Evolutionary conservation across 768 basidiomycete genomes (phyloP).

Genomic region (Suillus ampliporus): DNA sequence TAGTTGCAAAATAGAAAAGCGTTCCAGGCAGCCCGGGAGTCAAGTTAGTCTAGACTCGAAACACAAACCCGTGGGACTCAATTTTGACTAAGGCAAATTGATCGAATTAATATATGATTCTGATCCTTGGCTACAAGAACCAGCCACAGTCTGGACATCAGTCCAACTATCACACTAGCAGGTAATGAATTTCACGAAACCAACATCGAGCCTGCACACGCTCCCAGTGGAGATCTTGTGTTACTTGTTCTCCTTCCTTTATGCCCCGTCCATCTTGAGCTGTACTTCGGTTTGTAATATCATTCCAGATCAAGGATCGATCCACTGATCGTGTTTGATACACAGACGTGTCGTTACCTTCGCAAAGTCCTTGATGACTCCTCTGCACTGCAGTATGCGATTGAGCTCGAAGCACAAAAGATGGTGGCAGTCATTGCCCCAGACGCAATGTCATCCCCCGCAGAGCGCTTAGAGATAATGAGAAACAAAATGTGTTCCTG

Average conservation of each 20-base stretch:
- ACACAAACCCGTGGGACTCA: neutral
- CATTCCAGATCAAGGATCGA: neutral
- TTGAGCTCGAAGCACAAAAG: slow-evolving; percentile 7
- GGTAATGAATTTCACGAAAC: neutral
- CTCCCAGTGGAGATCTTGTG: neutral
- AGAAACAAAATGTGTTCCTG: slow-evolving; percentile 2
- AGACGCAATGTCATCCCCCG: neutral
- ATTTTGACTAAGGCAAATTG: neutral
- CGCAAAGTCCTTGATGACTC: slow-evolving; percentile 2
- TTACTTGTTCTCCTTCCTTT: slow-evolving; percentile 6
- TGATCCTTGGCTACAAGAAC: neutral
- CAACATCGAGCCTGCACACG: neutral
- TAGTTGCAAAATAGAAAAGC: neutral
- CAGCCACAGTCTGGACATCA: no score
- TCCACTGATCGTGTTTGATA: neutral
- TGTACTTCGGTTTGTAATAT: slow-evolving; percentile 1
- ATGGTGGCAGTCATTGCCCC: neutral
- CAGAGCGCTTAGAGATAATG: slow-evolving; percentile 3
- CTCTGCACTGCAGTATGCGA: slow-evolving; percentile 2
- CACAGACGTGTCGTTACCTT: slow-evolving; percentile 4
- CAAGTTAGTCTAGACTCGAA: neutral
- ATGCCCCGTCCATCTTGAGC: neutral
- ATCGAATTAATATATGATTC: no score
- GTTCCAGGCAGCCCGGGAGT: neutral
- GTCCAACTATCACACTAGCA: neutral